Conservation (phyloP, 2,329 filamentous ascomycete species). For the Colletotrichum agaves region DNA sequence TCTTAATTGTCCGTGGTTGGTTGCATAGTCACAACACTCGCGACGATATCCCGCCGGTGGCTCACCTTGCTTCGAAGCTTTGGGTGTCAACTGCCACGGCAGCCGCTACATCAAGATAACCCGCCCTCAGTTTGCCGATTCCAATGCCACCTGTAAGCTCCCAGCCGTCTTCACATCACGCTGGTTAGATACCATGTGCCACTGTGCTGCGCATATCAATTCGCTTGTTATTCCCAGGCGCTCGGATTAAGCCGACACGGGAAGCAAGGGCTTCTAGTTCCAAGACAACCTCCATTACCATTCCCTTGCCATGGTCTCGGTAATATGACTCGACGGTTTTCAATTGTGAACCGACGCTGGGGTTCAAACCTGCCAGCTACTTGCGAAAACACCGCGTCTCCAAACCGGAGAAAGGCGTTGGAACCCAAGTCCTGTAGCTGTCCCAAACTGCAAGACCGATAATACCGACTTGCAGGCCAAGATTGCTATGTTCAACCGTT, state of each 20-base stretch:
- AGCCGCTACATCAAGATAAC: neutral
- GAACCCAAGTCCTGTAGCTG: neutral
- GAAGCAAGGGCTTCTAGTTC: neutral
- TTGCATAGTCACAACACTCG: neutral
- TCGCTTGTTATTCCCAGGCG: neutral
- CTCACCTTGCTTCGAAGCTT: neutral
- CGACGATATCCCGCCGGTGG: neutral
- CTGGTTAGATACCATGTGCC: neutral
- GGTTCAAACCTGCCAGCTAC: neutral
- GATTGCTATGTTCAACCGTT: neutral
- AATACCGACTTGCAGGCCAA: no score
- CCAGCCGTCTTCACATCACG: neutral
- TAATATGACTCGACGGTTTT: neutral
- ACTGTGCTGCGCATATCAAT: neutral
- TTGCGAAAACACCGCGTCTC: neutral
- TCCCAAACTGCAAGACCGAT: neutral
- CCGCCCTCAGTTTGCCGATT: neutral
- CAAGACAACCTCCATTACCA: neutral
- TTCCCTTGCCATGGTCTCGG: conserved; percentile 7
- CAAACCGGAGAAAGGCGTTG: neutral
- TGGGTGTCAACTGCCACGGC: neutral
- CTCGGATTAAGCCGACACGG: neutral
- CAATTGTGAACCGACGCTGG: neutral
- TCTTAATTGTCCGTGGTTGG: neutral
- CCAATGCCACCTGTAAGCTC: neutral